Percentiles rank a stretch among this genome's conserved stretches.
phyloP scores from a whole-genome alignment of 73 alveolate species.

The Paramecium primaurelia region DNA sequence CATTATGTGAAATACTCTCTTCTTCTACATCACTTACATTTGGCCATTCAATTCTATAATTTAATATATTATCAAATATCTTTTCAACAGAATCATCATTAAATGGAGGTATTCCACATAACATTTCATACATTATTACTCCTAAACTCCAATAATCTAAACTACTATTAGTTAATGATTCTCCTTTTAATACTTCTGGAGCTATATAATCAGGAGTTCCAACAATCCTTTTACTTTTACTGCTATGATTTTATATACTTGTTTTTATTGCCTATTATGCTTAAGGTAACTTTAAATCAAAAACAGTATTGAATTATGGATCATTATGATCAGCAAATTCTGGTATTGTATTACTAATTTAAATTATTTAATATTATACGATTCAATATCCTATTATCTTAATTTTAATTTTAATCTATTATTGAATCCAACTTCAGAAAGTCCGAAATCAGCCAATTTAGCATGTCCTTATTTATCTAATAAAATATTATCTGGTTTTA shows the following conservation, averaged over 20 bases:
- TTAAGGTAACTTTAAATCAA: conserved; percentile 28
- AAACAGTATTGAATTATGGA: conserved; percentile 13
- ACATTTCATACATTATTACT: conserved; percentile 74
- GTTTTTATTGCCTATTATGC: conserved; percentile 28
- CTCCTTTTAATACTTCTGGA: conserved; percentile 71
- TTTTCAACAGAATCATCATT: conserved; percentile 65
- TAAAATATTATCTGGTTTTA: conserved; percentile 80
- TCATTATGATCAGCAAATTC: conserved; percentile 29
- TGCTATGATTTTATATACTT: conserved; percentile 24
- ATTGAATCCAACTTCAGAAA: conserved; percentile 62
- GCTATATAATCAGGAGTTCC: conserved; percentile 73
- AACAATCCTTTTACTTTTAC: conserved; percentile 57
- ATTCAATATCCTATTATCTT: conserved; percentile 53
- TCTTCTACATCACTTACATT: conserved; percentile 69
- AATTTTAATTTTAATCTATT: conserved; percentile 67
- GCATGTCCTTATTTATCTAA: conserved; percentile 75
- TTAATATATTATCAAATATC: conserved; percentile 69
- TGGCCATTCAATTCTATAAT: conserved; percentile 67
- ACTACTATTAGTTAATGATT: conserved; percentile 29
- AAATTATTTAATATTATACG: not conserved
- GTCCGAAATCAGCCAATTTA: conserved; percentile 79
- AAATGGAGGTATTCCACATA: conserved; percentile 73
- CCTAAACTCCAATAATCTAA: conserved; percentile 70
- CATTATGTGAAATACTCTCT: conserved; percentile 78
- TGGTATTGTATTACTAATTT: not conserved